Evolutionary conservation across 495 filamentous ascomycete species (phyloP), one percentile per base, ranked within the genome.

Genomic region (Aspergillus cavernicola): DNA sequence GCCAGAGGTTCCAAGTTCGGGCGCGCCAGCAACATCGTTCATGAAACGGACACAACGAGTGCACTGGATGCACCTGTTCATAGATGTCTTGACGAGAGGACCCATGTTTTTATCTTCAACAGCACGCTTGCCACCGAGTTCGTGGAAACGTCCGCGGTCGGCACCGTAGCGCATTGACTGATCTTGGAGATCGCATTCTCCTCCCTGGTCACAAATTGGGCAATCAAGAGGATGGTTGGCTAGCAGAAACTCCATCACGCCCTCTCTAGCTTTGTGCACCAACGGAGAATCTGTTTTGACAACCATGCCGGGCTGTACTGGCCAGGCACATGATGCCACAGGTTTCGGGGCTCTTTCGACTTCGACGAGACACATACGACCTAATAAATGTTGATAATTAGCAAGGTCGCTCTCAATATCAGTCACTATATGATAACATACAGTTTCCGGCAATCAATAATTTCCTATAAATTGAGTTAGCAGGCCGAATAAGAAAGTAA

Each of bases 71-170:
- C 93, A 98, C 65, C 93, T 80, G 76, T 97, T 98, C 93, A 98
- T 98, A n/a, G 95, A 97, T 13, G 93, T 98, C 79, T 98, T 98
- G 68, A 98, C 86, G 52, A 98, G 70, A n/a, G 93, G 93, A 6
- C 93, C 93, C 59, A 98, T 96, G 66, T 97, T 97, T 80, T 98
- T 98, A 69, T 98, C 93, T 76, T 98, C 93, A 26, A 96, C 90
- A 5, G 89, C 93, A 70, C 93, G 88, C 81, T 98, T 98, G 60
- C 93, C 93, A 37, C 81, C 83, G 57, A 89, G 74, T 74, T 98
- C 93, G 70, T 98, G 93, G 73, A 98, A 98, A 58, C 93, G 87
- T 44, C 93, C 93, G 58, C 93, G 83, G 69, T 98, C 93, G 43
- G 88, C 89, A 60, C 93, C 93, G 70, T 97, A 98, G 62, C 93